phyloP scores from a whole-genome alignment of 352 stramenopile species.

The Phytopythium helicoides region DNA sequence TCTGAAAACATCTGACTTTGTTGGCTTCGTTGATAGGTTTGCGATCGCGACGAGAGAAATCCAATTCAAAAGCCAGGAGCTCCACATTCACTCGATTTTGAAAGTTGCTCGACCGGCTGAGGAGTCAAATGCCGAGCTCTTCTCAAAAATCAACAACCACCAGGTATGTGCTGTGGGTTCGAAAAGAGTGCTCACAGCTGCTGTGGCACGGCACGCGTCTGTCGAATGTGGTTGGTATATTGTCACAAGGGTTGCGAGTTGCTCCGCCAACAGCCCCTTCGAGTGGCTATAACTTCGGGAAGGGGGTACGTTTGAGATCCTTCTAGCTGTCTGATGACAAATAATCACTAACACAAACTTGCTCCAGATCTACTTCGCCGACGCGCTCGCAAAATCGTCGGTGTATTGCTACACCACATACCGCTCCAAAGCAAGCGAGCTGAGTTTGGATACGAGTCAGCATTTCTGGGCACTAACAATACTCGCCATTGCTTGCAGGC shows the following conservation, averaged over 20 bases:
- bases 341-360: not conserved
- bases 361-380: slow-evolving; percentile 65
- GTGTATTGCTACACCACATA: slow-evolving; percentile 44
- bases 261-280: slow-evolving; percentile 58
- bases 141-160: slow-evolving; percentile 52
- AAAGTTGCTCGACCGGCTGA: slow-evolving; percentile 43
- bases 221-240: slow-evolving; percentile 66
- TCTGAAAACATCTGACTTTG: too few relatives aligned
- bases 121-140: slow-evolving; percentile 32
- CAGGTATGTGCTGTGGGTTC: slow-evolving; percentile 18
- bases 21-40: slow-evolving; percentile 20
- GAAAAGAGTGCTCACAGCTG: slow-evolving; percentile 14
- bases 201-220: slow-evolving; percentile 59
- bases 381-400: slow-evolving; percentile 49
- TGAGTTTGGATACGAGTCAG: not conserved
- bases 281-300: slow-evolving; percentile 75
- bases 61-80: slow-evolving; percentile 20
- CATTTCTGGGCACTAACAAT: too few relatives aligned
- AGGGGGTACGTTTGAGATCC: slow-evolving; percentile 33
- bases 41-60: slow-evolving; percentile 42
- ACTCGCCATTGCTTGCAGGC: too few relatives aligned
- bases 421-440: not conserved
- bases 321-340: not conserved
- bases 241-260: slow-evolving; percentile 65
- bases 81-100: slow-evolving; percentile 49